These are phyloP conservation scores for Phytophthora lateralis DNA, from an alignment of 352 stramenopile species.

Conservation along the genomic window DNA sequence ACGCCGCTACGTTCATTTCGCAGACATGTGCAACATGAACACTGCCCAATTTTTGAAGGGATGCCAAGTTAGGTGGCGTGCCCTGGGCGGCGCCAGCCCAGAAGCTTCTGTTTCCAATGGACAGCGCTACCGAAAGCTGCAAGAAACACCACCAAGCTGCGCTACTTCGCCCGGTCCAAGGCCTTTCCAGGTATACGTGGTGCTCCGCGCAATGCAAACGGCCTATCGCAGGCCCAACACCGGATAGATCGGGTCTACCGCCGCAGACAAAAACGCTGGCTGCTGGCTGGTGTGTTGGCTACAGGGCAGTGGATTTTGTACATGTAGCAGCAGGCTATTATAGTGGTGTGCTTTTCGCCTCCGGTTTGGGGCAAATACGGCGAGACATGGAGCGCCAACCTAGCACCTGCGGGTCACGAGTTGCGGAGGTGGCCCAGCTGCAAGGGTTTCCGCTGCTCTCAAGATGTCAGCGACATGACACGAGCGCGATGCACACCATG, in stretches of 20 bases:
- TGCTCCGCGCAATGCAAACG: conserved; percentile 5
- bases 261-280: conserved; percentile 26
- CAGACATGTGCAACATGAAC: conserved; percentile 20
- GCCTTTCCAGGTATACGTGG: conserved; percentile 33
- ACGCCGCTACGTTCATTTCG: conserved; percentile 27
- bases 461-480: conserved; percentile 42
- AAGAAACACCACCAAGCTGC: background rate
- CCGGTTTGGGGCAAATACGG: conserved; percentile 11
- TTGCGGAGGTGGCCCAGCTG: conserved; percentile 8
- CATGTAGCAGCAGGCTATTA: conserved; percentile 4
- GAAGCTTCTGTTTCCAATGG: conserved; percentile 27
- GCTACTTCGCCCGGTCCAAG: conserved; percentile 3
- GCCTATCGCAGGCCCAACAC: conserved; percentile 29
- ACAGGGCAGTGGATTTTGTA: conserved; percentile 9
- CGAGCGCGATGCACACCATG: conserved; percentile 32
- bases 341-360: background rate
- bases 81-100: conserved; percentile 22
- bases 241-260: conserved; percentile 23
- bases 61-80: conserved; percentile 40
- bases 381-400: conserved; percentile 20
- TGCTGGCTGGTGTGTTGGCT: background rate
- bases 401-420: conserved; percentile 21
- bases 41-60: conserved; percentile 32
- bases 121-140: too few relatives aligned
- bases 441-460: conserved; percentile 10